A percentile compares a stretch with the other conserved stretches of the same genome.
Conservation (phyloP, 768 basidiomycete species). For the Pholiota conissans region DNA sequence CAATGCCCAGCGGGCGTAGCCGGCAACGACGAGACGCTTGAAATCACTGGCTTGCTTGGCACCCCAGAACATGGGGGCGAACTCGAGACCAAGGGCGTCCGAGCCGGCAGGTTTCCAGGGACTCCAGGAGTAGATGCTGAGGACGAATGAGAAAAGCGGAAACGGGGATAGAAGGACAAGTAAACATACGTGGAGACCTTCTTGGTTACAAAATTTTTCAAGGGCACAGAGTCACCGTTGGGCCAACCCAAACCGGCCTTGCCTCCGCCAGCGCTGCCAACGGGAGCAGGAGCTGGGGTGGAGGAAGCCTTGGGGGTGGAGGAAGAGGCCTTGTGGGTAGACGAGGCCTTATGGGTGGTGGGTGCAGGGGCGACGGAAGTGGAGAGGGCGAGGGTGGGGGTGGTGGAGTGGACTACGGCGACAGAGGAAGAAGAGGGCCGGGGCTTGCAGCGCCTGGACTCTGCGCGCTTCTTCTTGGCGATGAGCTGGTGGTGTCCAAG, state of each 20-base stretch:
- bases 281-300: constrained; percentile 11
- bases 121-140: constrained; percentile 69
- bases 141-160: not conserved
- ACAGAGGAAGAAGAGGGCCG: constrained; percentile 33
- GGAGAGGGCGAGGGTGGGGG: not conserved
- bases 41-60: constrained; percentile 49
- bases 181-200: constrained; percentile 42
- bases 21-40: constrained; percentile 40
- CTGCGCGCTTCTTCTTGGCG: constrained; percentile 51
- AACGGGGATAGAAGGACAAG: not conserved
- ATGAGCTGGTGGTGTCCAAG: constrained; percentile 43
- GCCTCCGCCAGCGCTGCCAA: constrained; percentile 20
- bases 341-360: constrained; percentile 17
- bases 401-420: not conserved
- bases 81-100: constrained; percentile 48
- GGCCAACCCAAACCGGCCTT: constrained; percentile 75
- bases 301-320: constrained; percentile 6
- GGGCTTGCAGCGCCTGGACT: constrained; percentile 58
- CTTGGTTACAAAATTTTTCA: constrained; percentile 50
- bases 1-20: constrained; percentile 51
- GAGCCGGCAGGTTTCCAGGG: constrained; percentile 44
- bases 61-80: constrained; percentile 75
- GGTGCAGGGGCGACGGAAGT: constrained; percentile 12
- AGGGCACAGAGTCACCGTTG: constrained; percentile 46
- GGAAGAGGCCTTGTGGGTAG: constrained; percentile 17